phyloP scores from a whole-genome alignment of 2,329 filamentous ascomycete species.

The Botrytis cinerea region DNA sequence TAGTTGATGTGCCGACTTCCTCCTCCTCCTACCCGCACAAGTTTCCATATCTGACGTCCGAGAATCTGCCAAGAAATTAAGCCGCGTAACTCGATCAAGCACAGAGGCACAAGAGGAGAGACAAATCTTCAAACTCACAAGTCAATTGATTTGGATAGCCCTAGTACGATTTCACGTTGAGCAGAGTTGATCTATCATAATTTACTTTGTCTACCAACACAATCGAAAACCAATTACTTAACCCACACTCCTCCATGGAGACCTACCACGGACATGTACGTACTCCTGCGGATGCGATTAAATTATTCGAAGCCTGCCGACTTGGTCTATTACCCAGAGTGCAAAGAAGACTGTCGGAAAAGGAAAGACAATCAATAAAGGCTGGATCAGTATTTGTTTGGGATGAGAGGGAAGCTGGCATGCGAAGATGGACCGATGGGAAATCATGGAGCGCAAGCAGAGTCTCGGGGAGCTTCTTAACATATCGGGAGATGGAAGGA shows the following conservation, averaged over 20 bases:
- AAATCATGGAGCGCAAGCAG: conserved; percentile 99
- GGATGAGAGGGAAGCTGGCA: conserved; percentile 97
- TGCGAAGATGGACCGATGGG: conserved; percentile 97
- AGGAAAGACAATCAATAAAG: conserved; percentile 93
- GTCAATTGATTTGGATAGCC: neutral
- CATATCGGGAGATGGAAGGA: conserved; percentile 98
- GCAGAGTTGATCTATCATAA: conserved; percentile 3
- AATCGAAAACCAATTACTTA: conserved; percentile 24
- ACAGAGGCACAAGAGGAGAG: conserved; percentile 5
- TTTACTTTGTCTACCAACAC: neutral
- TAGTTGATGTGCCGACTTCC: conserved; percentile 9
- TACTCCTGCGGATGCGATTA: conserved; percentile 95
- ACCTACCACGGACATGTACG: conserved; percentile 95
- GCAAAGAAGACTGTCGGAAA: conserved; percentile 93
- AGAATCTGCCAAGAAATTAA: conserved; percentile 19
- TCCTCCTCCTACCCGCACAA: conserved; percentile 3
- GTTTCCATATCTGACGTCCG: conserved; percentile 17
- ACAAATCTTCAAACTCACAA: neutral
- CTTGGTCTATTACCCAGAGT: conserved; percentile 87
- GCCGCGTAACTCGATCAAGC: conserved; percentile 16
- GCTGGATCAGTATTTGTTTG: conserved; percentile 99
- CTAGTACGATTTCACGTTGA: neutral
- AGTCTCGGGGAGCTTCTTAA: conserved; percentile 95
- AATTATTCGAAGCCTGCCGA: conserved; percentile 96
- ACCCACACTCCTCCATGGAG: conserved; percentile 66